Percentiles rank a stretch among this genome's conserved stretches.
phyloP scores from a whole-genome alignment of 805 yeast genomes.

The Hanseniaspora vineae region DNA sequence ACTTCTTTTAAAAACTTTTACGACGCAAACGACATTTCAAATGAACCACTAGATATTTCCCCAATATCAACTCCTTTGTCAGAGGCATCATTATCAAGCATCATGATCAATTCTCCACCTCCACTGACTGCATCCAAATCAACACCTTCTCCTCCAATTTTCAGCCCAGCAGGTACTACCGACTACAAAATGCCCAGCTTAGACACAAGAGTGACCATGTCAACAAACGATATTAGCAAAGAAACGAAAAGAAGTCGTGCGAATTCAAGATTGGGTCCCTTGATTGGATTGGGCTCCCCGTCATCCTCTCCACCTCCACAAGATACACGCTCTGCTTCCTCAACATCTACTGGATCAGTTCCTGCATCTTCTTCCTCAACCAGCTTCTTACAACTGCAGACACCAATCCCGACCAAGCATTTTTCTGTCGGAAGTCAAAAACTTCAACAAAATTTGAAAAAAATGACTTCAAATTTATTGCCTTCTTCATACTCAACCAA shows the following conservation, averaged over 20 bases:
- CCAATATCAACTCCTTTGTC: too few relatives aligned
- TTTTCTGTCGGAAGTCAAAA: background rate
- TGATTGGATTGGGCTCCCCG: too few relatives aligned
- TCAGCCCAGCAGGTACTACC: background rate
- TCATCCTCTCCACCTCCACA: too few relatives aligned
- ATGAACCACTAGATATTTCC: background rate
- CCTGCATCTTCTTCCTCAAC: constrained; percentile 1
- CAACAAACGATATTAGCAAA: too few relatives aligned
- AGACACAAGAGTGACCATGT: too few relatives aligned
- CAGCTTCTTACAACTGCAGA: background rate
- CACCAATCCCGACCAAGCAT: background rate
- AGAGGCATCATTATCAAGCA: too few relatives aligned
- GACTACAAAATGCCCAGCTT: too few relatives aligned
- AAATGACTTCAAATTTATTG: constrained; percentile 1
- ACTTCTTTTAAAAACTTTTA: constrained; percentile 1
- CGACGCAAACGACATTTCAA: background rate
- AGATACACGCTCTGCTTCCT: background rate
- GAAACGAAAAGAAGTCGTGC: too few relatives aligned
- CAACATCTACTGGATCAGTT: constrained; percentile 1
- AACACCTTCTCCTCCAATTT: background rate
- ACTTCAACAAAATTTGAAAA: background rate
- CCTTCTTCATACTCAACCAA: constrained; percentile 1
- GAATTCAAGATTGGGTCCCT: too few relatives aligned
- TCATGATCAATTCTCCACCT: too few relatives aligned
- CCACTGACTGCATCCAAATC: background rate